Evolutionary conservation across 2,329 filamentous ascomycete species (phyloP), one percentile per base, ranked within the genome.

Genomic region (Shiraia bambusicola): DNA sequence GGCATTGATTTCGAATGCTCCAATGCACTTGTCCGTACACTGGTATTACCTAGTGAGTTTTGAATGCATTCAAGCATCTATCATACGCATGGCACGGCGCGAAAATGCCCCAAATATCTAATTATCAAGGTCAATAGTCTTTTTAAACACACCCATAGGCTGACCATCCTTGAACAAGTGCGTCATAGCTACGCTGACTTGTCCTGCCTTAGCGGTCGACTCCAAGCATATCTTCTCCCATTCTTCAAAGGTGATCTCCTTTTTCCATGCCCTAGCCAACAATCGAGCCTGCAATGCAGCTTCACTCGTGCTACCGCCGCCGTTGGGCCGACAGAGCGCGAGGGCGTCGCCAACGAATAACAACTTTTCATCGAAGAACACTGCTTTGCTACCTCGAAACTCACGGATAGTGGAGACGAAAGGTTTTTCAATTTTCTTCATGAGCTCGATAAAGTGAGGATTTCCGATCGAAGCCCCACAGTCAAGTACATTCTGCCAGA

Each of bases 321-420:
- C 37, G 29, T 45, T 36, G 4, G 42, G 42, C 3, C 25, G 32
- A 13, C 17, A 36, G 2, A 45, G 19, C 8, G 37, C 9, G 6
- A 40, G 33, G 1, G 37, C 42, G 13, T 45, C 42, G 6, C 32
- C 42, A 7, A 36, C 28, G 6, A 45, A 22, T 14, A 40, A 9
- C 7, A 45, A 5, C 24, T 36, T 45, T 8, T 36, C 36, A 24
- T 40, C 28, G 4, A 10, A 12, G 5, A 36, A 27, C 11, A 40
- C 28, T 2, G 36, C 24, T 16, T 33, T 33, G 45, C 9, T 13
- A 14, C 31, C 38, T 9, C 17, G 1, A 27, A 63, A 60, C 38
- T 74, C 72, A 16, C 58, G 67, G 28, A 74, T 65, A 27, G 66
- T 69, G n/a, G 71, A 70, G 3, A 74, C 61, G 45, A 73, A 73